phyloP scores from a whole-genome alignment of 768 basidiomycete genomes.

The Trametes villosa region DNA sequence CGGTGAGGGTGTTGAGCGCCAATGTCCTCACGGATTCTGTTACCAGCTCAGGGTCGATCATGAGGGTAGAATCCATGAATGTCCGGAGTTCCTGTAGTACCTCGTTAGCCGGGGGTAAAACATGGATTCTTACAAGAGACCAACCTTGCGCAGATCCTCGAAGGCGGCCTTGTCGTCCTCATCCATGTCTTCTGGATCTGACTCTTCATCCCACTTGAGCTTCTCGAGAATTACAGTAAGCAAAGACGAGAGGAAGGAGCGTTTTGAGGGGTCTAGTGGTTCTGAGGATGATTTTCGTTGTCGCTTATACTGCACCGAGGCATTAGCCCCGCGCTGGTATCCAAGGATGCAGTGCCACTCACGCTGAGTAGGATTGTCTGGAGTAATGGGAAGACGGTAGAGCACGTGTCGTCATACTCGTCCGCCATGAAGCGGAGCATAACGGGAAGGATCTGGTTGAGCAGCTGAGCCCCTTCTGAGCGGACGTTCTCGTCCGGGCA shows the following conservation, averaged over 20 bases:
- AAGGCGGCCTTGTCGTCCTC: constrained; percentile 88
- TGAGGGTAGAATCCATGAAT: constrained; percentile 85
- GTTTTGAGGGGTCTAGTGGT: constrained; percentile 66
- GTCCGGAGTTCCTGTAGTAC: constrained; percentile 74
- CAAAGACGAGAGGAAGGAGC: constrained; percentile 77
- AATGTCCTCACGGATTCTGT: constrained; percentile 75
- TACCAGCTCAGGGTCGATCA: constrained; percentile 86
- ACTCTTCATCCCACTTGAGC: constrained; percentile 88
- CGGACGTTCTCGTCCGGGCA: constrained; percentile 60
- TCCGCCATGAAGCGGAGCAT: constrained; percentile 91
- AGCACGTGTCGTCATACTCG: constrained; percentile 85
- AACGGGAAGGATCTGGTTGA: constrained; percentile 74
- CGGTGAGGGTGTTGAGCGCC: constrained; percentile 73
- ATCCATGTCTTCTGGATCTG: constrained; percentile 80
- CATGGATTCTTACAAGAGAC: constrained; percentile 15
- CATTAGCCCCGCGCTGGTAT: not conserved
- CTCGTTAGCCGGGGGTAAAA: not conserved
- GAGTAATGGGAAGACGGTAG: constrained; percentile 82
- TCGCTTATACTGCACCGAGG: constrained; percentile 75
- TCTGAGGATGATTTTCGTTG: constrained; percentile 60
- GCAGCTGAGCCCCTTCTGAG: constrained; percentile 63
- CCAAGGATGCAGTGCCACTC: constrained; percentile 37
- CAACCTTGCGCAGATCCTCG: constrained; percentile 82
- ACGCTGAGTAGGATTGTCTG: constrained; percentile 76
- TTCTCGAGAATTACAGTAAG: constrained; percentile 82